A percentile compares a stretch with the other conserved stretches of the same genome.
Conservation (phyloP, 208 protist species). For the Angomonas deanei region DNA sequence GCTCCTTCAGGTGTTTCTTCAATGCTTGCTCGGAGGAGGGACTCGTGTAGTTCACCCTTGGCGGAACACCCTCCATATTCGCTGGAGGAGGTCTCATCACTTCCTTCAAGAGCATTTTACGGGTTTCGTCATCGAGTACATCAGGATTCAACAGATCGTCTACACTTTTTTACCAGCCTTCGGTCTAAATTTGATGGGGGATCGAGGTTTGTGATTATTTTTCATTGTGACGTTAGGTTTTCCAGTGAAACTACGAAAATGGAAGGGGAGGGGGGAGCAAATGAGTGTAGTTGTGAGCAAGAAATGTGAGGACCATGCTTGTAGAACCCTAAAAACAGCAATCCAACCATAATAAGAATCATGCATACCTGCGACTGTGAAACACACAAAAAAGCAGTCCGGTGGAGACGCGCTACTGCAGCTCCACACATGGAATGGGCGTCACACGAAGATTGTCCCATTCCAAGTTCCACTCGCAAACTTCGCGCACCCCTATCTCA, state of each 20-base stretch:
- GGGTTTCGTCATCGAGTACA: conserved; percentile 78
- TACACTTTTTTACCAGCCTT: conserved; percentile 6
- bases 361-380: no score
- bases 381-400: no score
- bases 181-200: conserved; percentile 48
- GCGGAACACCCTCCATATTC: background rate
- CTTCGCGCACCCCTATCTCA: conserved; percentile 34
- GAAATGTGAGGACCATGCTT: no score
- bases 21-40: background rate
- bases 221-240: background rate
- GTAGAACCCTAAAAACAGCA: conserved; percentile 5
- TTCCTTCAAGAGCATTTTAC: conserved; percentile 55
- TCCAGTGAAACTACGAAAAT: background rate
- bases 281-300: no score
- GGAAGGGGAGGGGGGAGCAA: no score
- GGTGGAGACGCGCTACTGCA: conserved; percentile 26
- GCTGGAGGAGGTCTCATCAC: conserved; percentile 28
- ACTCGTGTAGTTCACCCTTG: background rate
- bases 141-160: conserved; percentile 56
- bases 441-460: conserved; percentile 59
- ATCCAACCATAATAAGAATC: background rate
- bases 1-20: conserved; percentile 3
- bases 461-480: conserved; percentile 75
- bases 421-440: conserved; percentile 67
- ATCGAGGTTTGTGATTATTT: background rate